Evolutionary conservation across 2,329 filamentous ascomycete genomes (phyloP), one percentile per base, ranked within the genome.

Genomic region (Trichophyton schoenleinii): DNA sequence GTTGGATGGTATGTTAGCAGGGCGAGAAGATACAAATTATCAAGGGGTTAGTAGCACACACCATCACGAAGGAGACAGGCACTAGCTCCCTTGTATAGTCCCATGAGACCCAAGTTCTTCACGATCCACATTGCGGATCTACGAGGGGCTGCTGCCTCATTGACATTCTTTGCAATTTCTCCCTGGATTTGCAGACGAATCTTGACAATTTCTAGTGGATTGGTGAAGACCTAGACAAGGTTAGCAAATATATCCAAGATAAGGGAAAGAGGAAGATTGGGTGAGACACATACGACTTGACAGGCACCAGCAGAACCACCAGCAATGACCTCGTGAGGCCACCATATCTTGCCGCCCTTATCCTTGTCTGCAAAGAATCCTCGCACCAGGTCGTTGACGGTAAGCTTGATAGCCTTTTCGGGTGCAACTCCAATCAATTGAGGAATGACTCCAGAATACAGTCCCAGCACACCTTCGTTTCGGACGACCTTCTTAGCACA

Each of bases 371-470:
- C 88, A 70, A 91, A 87, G 66, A 82, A 81, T 7, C 83, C 81
- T 70, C 94, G 87, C 22, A 95, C 90, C 60, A 99, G 77, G 72
- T 99, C 94, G 75, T 99, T 99, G 70, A 99, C 91, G 0, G 94
- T 99, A 65, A 99, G 84, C 80, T 99, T 99, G 79, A 99, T 99
- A 68, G 94, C 94, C 80, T 99, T 99, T 75, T 99, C 94, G 1
- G 94, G 94, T n/a, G 94, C 94, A 53, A 99, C 94, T 74, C 94
- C 94, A 65, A 99, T 89, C 53, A 99, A 82, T 79, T 99, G 94
- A 9, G 94, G 94, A 59, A 96, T 75, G 20, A 99, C 90, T 71
- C 94, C 94, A 58, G 92, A 95, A 79, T 99, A 99, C 58, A 99
- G 77, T 22, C 94, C 94, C 44, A 80, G 81, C 74, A 95, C 82